Evolutionary conservation across 2,329 filamentous ascomycete species (phyloP).

Genomic region (Cladophialophora psammophila): DNA sequence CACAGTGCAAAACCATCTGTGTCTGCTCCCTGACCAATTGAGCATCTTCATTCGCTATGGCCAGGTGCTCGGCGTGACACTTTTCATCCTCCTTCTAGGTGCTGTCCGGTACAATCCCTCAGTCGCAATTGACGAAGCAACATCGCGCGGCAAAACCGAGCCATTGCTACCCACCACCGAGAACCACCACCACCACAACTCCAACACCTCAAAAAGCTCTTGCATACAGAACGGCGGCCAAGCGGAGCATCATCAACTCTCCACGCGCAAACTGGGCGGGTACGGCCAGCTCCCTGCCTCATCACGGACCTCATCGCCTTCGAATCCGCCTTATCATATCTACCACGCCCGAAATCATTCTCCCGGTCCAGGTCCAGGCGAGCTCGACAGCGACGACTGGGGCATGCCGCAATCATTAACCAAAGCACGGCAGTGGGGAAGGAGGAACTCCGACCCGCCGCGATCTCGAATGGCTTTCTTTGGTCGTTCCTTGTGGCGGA

Average conservation of each 20-base stretch:
- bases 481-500: slow-evolving; percentile 66
- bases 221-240: slow-evolving; percentile 23
- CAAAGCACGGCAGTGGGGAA: slow-evolving; percentile 24
- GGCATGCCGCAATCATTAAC: slow-evolving; percentile 26
- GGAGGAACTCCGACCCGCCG: slow-evolving; percentile 48
- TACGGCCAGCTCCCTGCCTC: slow-evolving; percentile 44
- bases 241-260: slow-evolving; percentile 26
- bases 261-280: slow-evolving; percentile 35
- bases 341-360: slow-evolving; percentile 37
- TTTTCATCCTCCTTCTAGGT: slow-evolving; percentile 49
- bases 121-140: slow-evolving; percentile 42
- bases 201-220: slow-evolving; percentile 40
- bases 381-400: slow-evolving; percentile 35
- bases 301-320: slow-evolving; percentile 62
- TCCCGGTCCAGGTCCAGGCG: neutral
- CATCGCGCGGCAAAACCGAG: slow-evolving; percentile 42
- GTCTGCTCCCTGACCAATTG: slow-evolving; percentile 87
- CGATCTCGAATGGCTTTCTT: slow-evolving; percentile 66
- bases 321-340: slow-evolving; percentile 63
- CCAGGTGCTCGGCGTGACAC: slow-evolving; percentile 64
- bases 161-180: slow-evolving; percentile 43
- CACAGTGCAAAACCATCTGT: slow-evolving; percentile 88
- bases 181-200: slow-evolving; percentile 43
- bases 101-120: slow-evolving; percentile 27
- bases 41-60: slow-evolving; percentile 82